Base-by-base conservation (phyloP, 2,329 filamentous ascomycete genomes). In the Diaporthe longicolla region DNA sequence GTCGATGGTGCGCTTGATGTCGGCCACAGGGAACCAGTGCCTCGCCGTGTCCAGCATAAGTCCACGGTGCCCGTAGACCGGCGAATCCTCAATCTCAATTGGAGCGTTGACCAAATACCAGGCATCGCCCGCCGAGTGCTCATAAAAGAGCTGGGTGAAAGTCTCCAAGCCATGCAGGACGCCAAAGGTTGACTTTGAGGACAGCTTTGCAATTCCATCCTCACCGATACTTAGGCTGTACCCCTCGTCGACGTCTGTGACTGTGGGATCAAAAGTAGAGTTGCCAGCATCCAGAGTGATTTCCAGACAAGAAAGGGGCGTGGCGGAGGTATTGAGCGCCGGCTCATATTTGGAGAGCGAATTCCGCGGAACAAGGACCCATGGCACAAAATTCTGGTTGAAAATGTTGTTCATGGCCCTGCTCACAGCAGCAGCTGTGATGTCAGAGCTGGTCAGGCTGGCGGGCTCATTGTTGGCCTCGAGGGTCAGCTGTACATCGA, bases 141-240 rank as follows among this genome's bases (percentile, higher is more conserved):
- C 82, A 84, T 91, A 96, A 84, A 97, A 97, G 21, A 97, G 89
- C 84, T 97, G 94, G 0, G 89, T 88, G 79, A 97, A 94, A 2
- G 93, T 92, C 77, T 93, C 92, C 29, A 97, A 87, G n/a, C 89
- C 94, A 76, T 90, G 90, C 24, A 94, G 85, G 45, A 95, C 85
- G 66, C 94, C 94, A 9, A 90, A 88, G 21, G 92, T 92, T 1
- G 93, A 91, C 48, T 86, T 87, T 21, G 93, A 93, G 32, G 84
- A 85, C 78, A 97, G 91, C 52, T 85, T 88, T 40, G 90, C 92
- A 29, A 86, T 84, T 69, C 93, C 93, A 43, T 87, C 82, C 26
- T 83, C 80, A 17, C 86, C 86, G 52, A 97, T 81, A 1, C 85
- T 87, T 37, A 97, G 84, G 35, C 86, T 89, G 84, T 97, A 97